Evolutionary conservation across 192 early-diverging fungal species (phyloP).

Genomic region (Backusella circina): DNA sequence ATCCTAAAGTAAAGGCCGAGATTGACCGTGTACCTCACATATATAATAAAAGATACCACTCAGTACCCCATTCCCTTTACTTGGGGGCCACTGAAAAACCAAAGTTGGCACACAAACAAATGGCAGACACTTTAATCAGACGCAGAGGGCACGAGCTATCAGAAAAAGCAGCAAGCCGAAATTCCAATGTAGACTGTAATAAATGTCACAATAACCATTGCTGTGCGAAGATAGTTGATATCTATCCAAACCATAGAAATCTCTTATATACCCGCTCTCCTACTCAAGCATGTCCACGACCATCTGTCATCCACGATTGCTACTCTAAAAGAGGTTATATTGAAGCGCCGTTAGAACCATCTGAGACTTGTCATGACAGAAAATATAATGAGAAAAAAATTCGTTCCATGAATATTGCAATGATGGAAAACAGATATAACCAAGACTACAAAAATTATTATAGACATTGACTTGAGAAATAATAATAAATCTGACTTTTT

Average conservation of each 20-base stretch:
- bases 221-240: background rate
- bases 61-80: background rate
- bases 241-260: background rate
- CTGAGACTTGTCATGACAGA: background rate
- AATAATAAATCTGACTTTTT: background rate
- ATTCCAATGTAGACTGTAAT: background rate
- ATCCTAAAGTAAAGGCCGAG: background rate
- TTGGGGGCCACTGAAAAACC: background rate
- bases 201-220: background rate
- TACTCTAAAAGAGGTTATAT: background rate
- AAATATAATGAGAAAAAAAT: background rate
- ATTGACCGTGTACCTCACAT: background rate
- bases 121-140: background rate
- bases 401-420: background rate
- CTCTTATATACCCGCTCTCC: background rate
- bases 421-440: background rate
- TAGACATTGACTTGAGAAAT: background rate
- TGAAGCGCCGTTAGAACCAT: background rate
- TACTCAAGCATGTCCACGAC: background rate
- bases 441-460: background rate
- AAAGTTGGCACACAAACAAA: background rate
- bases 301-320: background rate
- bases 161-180: background rate
- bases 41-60: background rate
- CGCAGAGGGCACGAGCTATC: background rate